Evolutionary conservation across 2,329 filamentous ascomycete species (phyloP), one percentile per base, ranked within the genome.

Genomic region (Fusarium praegraminearum): DNA sequence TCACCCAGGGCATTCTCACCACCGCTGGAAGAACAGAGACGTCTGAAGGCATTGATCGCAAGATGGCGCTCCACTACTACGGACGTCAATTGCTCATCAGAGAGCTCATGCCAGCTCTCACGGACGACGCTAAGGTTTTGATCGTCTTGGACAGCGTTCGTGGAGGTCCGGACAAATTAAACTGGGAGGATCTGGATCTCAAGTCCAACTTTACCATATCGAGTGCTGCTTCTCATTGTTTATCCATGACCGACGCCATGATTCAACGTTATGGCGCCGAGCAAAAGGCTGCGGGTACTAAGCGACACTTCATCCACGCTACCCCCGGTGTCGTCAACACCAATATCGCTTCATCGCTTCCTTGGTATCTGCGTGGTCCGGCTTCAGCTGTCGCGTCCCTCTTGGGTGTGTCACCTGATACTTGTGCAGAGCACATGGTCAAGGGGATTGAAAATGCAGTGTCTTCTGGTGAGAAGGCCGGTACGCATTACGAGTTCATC

Each of bases 11-110:
- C 36, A 76, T 81, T 53, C 45, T 81, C 26, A 78, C 79, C 0
- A 71, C 75, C 9, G 75, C 73, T 6, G 79, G 80, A 1, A 65
- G 80, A 38, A 77, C 73, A 1, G 81, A 84, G 65, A 83, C 83
- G 1, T 28, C 78, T 2, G 83, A 85, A 63, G 82, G 81, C 1
- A 78, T 85, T 18, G 81, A 84, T 49, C 75, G 75, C 47, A 84
- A 83, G 66, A 80, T 84, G 76, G 79, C 78, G 0, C 73, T 84
- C n/a, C 81, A 83, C 57, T 84, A 82, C 65, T 85, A 85, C 60
- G 79, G 82, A 18, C 79, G 78, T 15, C 82, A 84, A 65, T 77
- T 82, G 0, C 79, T 85, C 16, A 78, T 83, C 24, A 72, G 76
- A 16, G 80, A 82, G 38, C 75, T 85, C 7, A 63, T 79, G 1